Conservation (phyloP, 345 rosid genomes). For the Cardamine occulta region DNA sequence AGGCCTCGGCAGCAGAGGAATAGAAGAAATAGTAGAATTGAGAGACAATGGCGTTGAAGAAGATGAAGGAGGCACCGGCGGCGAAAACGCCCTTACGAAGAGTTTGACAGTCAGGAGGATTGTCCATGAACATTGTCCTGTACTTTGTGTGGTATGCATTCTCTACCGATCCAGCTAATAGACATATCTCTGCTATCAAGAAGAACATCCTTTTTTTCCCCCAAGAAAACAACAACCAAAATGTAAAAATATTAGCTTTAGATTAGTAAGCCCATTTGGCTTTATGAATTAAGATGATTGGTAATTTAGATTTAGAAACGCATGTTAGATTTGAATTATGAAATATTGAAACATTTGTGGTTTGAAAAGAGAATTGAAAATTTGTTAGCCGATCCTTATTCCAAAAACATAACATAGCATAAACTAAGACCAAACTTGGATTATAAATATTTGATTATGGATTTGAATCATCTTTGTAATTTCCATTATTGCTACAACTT, state of each 20-base stretch:
- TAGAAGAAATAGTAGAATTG: conserved; percentile 73
- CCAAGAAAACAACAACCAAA: conserved; percentile 1
- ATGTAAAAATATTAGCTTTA: neutral
- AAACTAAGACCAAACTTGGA: neutral
- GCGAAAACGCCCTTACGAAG: conserved; percentile 88
- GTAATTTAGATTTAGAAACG: neutral
- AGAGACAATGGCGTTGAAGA: conserved; percentile 75
- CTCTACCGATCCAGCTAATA: conserved; percentile 84
- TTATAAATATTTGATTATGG: neutral
- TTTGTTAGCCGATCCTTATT: neutral
- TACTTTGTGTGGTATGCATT: conserved; percentile 92
- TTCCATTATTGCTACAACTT: neutral
- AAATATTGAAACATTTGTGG: neutral
- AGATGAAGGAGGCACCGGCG: conserved; percentile 87
- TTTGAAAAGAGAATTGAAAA: neutral
- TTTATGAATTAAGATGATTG: neutral
- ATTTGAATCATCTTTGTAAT: conserved; percentile 2
- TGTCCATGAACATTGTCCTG: conserved; percentile 63
- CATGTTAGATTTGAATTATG: neutral
- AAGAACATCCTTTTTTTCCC: conserved; percentile 72
- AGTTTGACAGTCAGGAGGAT: conserved; percentile 76
- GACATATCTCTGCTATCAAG: conserved; percentile 77
- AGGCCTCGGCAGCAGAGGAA: conserved; percentile 64
- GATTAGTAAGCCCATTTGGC: neutral
- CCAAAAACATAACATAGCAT: neutral